These are phyloP conservation scores for Saccharomyces hybrid DNA, from an alignment of 1,139 yeast species.

Conservation along the genomic window DNA sequence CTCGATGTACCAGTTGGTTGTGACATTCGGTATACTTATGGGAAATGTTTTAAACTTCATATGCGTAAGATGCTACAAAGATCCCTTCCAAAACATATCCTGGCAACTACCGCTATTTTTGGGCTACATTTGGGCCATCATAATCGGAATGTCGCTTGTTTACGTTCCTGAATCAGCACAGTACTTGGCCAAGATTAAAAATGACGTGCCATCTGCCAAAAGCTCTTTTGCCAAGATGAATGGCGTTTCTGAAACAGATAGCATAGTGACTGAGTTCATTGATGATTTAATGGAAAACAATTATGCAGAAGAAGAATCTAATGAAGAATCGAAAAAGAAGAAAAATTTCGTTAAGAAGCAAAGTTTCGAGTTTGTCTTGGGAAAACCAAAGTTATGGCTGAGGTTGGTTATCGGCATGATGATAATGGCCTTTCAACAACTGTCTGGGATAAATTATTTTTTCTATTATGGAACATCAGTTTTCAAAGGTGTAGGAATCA, in stretches of 20 bases:
- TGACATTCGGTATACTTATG: slow-evolving; percentile 48
- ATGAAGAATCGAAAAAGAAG: slow-evolving; percentile 35
- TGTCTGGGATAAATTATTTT: slow-evolving; percentile 53
- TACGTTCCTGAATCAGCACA: slow-evolving; percentile 51
- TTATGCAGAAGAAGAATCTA: slow-evolving; percentile 29
- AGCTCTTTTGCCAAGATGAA: slow-evolving; percentile 43
- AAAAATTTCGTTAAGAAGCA: slow-evolving; percentile 11
- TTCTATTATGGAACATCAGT: slow-evolving; percentile 52
- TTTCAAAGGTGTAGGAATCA: slow-evolving; percentile 44
- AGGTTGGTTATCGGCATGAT: slow-evolving; percentile 46
- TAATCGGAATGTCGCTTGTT: slow-evolving; percentile 39
- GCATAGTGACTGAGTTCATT: slow-evolving; percentile 39
- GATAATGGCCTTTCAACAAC: slow-evolving; percentile 53
- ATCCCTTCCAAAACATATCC: slow-evolving; percentile 31
- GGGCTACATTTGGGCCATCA: slow-evolving; percentile 42
- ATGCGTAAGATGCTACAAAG: slow-evolving; percentile 31
- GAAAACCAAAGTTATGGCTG: slow-evolving; percentile 40
- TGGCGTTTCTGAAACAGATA: slow-evolving; percentile 38
- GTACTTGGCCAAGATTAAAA: slow-evolving; percentile 35
- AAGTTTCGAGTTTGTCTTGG: slow-evolving; percentile 43
- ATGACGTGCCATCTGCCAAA: slow-evolving; percentile 34
- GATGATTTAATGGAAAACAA: slow-evolving; percentile 33
- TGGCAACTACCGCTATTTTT: slow-evolving; percentile 46
- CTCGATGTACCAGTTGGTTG: slow-evolving; percentile 47
- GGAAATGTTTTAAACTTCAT: slow-evolving; percentile 49